Conservation (phyloP, 2,329 filamentous ascomycete species). For the Xylaria sp. region DNA sequence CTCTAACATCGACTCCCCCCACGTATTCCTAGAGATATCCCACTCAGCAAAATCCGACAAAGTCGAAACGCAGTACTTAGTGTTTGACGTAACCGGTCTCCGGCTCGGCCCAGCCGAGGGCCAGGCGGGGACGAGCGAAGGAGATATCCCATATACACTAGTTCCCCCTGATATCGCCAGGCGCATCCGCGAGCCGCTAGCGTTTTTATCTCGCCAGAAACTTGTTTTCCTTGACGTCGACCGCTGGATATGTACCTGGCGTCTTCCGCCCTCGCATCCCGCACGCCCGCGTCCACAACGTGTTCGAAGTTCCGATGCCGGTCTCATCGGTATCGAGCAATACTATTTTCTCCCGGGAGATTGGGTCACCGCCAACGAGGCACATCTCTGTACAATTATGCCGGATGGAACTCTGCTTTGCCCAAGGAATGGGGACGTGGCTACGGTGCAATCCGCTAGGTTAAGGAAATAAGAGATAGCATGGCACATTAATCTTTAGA, state of each 20-base stretch:
- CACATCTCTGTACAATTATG: slow-evolving; percentile 4
- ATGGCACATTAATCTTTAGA: too few species aligned
- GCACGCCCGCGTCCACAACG: neutral
- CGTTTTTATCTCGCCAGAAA: slow-evolving; percentile 4
- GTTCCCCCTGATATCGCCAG: too few species aligned
- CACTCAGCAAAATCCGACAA: slow-evolving; percentile 1
- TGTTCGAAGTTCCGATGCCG: neutral
- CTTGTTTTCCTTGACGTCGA: slow-evolving; percentile 12
- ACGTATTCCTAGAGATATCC: neutral
- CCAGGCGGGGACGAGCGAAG: too few species aligned
- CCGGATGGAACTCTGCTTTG: slow-evolving; percentile 14
- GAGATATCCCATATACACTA: too few species aligned
- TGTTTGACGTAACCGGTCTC: slow-evolving; percentile 4
- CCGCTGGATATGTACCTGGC: slow-evolving; percentile 20
- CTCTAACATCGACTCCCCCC: slow-evolving; percentile 1
- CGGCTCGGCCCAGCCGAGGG: too few species aligned
- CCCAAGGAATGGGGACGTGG: slow-evolving; percentile 12
- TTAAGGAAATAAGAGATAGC: neutral
- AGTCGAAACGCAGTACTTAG: slow-evolving; percentile 12
- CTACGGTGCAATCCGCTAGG: slow-evolving; percentile 4
- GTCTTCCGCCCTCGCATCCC: neutral
- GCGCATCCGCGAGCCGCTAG: too few species aligned
- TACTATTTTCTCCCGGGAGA: slow-evolving; percentile 14
- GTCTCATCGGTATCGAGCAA: neutral
- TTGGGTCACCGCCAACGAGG: slow-evolving; percentile 11